phyloP scores from a whole-genome alignment of 768 basidiomycete species.

The Tricholoma hemisulphureum region DNA sequence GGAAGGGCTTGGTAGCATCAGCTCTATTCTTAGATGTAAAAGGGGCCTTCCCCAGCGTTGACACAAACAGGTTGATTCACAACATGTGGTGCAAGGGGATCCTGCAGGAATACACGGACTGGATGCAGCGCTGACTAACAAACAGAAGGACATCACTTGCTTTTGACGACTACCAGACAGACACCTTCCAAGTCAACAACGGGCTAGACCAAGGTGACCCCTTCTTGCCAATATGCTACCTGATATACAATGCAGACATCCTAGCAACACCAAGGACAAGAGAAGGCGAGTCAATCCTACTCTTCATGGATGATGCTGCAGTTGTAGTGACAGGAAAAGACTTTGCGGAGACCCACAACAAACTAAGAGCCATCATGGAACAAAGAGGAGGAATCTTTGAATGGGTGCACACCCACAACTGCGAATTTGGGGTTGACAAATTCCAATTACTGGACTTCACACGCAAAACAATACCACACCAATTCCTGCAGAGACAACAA shows the following conservation, averaged over 20 bases:
- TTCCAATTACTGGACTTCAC: background rate
- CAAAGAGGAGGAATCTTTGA: conserved; percentile 7
- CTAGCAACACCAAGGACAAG: conserved; percentile 2
- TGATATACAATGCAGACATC: conserved; percentile 27
- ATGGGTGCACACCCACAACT: conserved; percentile 23
- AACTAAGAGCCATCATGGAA: conserved; percentile 4
- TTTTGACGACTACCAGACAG: background rate
- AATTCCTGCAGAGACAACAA: background rate
- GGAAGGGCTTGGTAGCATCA: conserved; percentile 17
- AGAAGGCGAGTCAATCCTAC: conserved; percentile 12
- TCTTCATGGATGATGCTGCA: conserved; percentile 1
- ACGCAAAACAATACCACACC: background rate
- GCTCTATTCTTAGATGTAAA: conserved; percentile 30
- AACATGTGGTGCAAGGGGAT: conserved; percentile 5
- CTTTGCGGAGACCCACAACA: background rate
- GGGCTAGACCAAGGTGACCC: conserved; percentile 25
- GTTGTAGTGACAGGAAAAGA: background rate
- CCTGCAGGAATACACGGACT: conserved; percentile 3
- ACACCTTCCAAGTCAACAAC: background rate
- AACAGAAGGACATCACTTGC: background rate
- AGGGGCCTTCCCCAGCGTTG: conserved; percentile 5
- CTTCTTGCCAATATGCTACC: conserved; percentile 20
- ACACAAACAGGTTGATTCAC: background rate
- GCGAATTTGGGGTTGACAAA: conserved; percentile 17
- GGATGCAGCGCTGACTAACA: background rate